Conservation (phyloP, 2,329 filamentous ascomycete species). For the Talaromyces sp. region DNA sequence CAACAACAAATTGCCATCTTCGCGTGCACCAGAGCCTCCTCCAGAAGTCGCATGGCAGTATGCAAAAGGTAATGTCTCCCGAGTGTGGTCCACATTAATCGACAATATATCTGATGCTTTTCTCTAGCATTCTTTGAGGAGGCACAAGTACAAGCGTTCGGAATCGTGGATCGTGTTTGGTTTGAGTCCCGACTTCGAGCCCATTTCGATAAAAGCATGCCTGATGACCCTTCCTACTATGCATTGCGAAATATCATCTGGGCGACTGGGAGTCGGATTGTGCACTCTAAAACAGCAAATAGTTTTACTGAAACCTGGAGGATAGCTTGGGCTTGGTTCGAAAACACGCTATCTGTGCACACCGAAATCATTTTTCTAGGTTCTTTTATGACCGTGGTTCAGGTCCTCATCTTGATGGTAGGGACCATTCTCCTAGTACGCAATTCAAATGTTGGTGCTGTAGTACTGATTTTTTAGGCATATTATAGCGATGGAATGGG, state of each 20-base stretch:
- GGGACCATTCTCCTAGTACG: background rate
- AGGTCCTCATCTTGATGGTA: background rate
- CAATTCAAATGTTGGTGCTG: background rate
- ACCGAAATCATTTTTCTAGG: background rate
- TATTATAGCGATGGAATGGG: background rate
- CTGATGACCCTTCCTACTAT: background rate
- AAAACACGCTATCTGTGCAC: background rate
- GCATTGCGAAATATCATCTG: conserved; percentile 4
- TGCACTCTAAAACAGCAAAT: background rate
- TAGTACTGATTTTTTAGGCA: background rate
- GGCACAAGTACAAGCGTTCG: background rate
- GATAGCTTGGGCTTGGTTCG: background rate
- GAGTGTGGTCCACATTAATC: background rate
- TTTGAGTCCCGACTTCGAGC: background rate
- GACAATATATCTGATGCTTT: background rate
- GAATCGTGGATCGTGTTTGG: background rate
- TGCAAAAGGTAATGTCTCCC: background rate
- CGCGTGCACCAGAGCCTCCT: background rate
- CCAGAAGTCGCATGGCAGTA: background rate
- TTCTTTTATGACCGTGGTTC: background rate
- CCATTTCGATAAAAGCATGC: background rate
- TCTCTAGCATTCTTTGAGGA: background rate
- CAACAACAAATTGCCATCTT: background rate
- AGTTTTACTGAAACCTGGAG: background rate
- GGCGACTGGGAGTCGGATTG: background rate